Percentiles rank a stretch among this genome's conserved stretches.
These are phyloP conservation scores for Kentomonas sorsogonicus DNA, from an alignment of 208 protist species.

Conservation along the genomic window DNA sequence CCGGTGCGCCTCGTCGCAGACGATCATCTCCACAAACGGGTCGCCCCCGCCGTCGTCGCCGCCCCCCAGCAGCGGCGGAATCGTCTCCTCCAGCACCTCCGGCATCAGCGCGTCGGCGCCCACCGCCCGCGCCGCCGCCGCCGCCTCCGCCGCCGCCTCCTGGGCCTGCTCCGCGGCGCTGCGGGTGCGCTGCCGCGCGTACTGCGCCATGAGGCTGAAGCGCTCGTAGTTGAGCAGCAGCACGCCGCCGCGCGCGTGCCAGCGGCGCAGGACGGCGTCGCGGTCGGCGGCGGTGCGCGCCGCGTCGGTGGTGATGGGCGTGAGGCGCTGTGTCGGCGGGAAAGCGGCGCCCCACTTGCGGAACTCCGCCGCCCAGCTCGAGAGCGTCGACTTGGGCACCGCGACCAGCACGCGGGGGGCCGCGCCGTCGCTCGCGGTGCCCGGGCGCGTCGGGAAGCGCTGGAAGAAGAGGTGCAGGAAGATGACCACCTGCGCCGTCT, in stretches of 20 bases:
- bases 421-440: neutral
- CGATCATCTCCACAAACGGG: slow-evolving; percentile 74
- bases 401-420: slow-evolving; percentile 47
- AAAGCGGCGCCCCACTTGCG: slow-evolving; percentile 51
- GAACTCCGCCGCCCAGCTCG: slow-evolving; percentile 62
- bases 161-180: too few relatives aligned
- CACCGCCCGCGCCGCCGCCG: too few relatives aligned
- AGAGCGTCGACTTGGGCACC: slow-evolving; percentile 68
- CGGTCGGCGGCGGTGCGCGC: neutral
- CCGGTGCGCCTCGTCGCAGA: slow-evolving; percentile 92
- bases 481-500: slow-evolving; percentile 79
- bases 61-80: too few relatives aligned
- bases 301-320: slow-evolving; percentile 23
- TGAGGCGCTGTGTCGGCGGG: slow-evolving; percentile 34
- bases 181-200: too few relatives aligned
- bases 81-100: too few relatives aligned
- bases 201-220: too few relatives aligned
- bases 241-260: too few relatives aligned
- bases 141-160: too few relatives aligned
- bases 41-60: slow-evolving; percentile 6
- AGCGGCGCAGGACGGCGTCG: too few relatives aligned
- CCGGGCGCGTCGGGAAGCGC: slow-evolving; percentile 4
- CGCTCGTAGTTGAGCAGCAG: too few relatives aligned
- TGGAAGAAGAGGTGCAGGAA: slow-evolving; percentile 76
- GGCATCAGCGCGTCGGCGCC: too few relatives aligned